Percentiles rank a stretch among this genome's conserved stretches.
Evolutionary conservation across 1,139 yeast species (phyloP).

Genomic region (Candida tetrigidarum): DNA sequence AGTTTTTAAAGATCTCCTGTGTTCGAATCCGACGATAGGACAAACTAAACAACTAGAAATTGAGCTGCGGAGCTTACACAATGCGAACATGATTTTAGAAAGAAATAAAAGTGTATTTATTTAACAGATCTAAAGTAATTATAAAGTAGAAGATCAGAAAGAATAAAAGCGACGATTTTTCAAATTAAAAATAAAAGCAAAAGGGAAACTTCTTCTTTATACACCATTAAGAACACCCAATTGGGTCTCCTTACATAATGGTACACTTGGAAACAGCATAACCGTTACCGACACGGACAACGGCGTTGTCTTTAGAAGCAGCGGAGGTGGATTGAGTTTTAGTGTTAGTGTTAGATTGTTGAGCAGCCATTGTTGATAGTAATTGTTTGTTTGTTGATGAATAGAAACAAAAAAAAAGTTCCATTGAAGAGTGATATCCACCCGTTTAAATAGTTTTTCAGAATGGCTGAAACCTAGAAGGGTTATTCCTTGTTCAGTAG

Average conservation of each 20-base stretch:
- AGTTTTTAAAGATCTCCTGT: too few relatives aligned
- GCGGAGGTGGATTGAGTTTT: background rate
- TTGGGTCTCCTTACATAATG: background rate
- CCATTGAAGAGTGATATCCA: background rate
- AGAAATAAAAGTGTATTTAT: background rate
- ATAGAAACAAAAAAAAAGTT: background rate
- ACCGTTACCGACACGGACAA: background rate
- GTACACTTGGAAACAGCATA: background rate
- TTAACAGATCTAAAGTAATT: too few relatives aligned
- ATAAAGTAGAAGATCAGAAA: too few relatives aligned
- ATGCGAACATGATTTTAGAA: background rate
- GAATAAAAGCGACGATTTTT: background rate
- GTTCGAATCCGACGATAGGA: background rate
- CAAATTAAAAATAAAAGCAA: background rate
- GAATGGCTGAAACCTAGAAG: too few relatives aligned
- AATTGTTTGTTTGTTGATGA: background rate
- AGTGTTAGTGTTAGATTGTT: background rate
- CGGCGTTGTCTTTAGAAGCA: background rate
- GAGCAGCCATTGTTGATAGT: background rate
- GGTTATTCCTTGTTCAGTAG: too few relatives aligned
- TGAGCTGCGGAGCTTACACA: too few relatives aligned
- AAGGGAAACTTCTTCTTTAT: background rate
- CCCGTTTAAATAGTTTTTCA: background rate
- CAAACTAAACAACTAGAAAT: too few relatives aligned
- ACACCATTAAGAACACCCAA: too few relatives aligned